Base-by-base conservation (phyloP, 176 grass and related monocot genomes). In the Microstegium vimineum region DNA sequence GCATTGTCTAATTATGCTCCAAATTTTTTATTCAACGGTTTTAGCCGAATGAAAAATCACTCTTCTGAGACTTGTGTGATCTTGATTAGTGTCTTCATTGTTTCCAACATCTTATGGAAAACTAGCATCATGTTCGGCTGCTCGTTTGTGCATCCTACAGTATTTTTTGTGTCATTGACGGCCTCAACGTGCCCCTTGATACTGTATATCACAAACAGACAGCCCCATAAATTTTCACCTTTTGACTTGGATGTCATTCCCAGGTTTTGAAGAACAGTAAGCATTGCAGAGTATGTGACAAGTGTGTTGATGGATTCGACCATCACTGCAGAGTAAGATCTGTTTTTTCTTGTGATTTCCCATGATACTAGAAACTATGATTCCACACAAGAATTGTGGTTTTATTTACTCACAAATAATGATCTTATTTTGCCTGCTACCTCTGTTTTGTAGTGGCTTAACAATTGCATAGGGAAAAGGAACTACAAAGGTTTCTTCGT, bases 271-370 rank as follows among this genome's bases (percentile, higher is more conserved):
- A 91, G 80, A 91, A 95, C 81, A 99, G 93, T 90, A 99, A 99
- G 75, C 96, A 98, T 77, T 98, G 96, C 25, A 93, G 96, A 83
- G 96, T 98, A 40, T 98, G 96, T 41, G 96, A 98, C 85, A 98
- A 98, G 75, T 98, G 96, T 81, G 93, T 98, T 66, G 96, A 95
- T 70, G 96, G 96, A 26, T 98, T 98, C 57, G 96, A 98, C 91
- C 96, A 98, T 84, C 96, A 98, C 57, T 98, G 96, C 85, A 93
- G 96, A 61, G 96, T 98, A 89, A 77, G 83, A 62, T 64, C 12
- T 69, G 33, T 37, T 81, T 77, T 37, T 38, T 64, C n/a, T 70
- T 46, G 17, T 56, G 42, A 36, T 71, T 32, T 83, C 33, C 35
- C 60, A 22, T 83, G 17, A 40, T 67, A 46, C 52, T 78, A 11